These are phyloP conservation scores for Metschnikowia hibisci DNA, from an alignment of 805 yeast species.

Conservation along the genomic window DNA sequence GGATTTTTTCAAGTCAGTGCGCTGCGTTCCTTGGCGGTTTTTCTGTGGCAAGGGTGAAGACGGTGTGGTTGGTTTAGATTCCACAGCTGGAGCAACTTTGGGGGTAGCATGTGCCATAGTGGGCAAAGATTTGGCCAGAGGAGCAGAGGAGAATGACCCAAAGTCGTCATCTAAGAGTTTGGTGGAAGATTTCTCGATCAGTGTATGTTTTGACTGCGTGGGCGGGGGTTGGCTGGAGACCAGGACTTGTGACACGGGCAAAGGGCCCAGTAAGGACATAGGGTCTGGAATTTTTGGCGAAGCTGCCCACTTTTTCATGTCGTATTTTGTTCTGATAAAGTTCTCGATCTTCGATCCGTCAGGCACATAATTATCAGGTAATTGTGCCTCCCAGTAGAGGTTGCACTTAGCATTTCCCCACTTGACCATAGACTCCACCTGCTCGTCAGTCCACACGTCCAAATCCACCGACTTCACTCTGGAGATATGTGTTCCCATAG, in stretches of 20 bases:
- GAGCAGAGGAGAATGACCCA: constrained; percentile 35
- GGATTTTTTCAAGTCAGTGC: constrained; percentile 75
- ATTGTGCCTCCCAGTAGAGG: constrained; percentile 74
- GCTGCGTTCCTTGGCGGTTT: constrained; percentile 6
- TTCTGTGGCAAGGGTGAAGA: constrained; percentile 14
- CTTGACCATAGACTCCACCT: constrained; percentile 70
- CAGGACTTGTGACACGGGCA: not conserved
- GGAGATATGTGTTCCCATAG: constrained; percentile 93
- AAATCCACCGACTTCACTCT: constrained; percentile 90
- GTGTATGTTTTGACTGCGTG: not conserved
- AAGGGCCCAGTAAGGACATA: constrained; percentile 24
- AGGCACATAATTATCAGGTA: constrained; percentile 70
- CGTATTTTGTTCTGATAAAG: constrained; percentile 90
- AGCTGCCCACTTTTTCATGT: constrained; percentile 79
- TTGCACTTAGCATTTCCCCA: constrained; percentile 89
- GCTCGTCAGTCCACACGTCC: constrained; percentile 96
- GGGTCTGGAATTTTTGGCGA: constrained; percentile 61
- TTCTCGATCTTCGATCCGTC: constrained; percentile 82
- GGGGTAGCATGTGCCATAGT: constrained; percentile 7
- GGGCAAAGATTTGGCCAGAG: constrained; percentile 11
- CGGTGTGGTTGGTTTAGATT: constrained; percentile 10
- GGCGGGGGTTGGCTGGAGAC: not conserved
- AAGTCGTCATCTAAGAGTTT: constrained; percentile 37
- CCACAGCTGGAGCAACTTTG: constrained; percentile 8
- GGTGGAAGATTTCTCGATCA: not conserved